phyloP scores from a whole-genome alignment of 345 rosid genomes.

The Eucalyptus regnans region DNA sequence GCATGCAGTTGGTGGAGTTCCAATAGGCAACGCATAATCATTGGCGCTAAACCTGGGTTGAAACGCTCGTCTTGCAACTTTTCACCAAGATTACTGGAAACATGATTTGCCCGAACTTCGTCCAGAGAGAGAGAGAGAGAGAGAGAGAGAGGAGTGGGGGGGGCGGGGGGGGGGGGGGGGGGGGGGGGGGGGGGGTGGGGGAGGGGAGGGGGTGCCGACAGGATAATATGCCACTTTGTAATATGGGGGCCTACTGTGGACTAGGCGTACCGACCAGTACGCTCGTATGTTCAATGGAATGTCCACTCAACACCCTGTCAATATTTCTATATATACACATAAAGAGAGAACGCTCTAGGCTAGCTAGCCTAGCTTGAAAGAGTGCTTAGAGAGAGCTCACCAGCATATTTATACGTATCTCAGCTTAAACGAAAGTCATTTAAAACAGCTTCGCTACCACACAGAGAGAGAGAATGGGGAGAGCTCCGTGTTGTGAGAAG shows the following conservation, averaged over 20 bases:
- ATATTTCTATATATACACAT: neutral
- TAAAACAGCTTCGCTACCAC: neutral
- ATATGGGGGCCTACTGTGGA: neutral
- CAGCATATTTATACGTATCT: neutral
- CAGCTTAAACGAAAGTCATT: neutral
- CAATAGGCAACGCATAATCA: neutral
- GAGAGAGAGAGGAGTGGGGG: neutral
- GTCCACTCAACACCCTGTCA: neutral
- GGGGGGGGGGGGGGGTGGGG: accelerated
- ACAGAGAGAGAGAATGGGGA: neutral
- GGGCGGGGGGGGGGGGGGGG: accelerated
- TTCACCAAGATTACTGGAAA: neutral
- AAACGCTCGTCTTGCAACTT: neutral
- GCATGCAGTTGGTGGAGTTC: neutral
- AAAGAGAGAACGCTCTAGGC: neutral
- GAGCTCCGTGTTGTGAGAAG: neutral
- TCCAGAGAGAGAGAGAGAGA: neutral
- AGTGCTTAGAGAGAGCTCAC: neutral
- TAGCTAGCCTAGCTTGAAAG: neutral
- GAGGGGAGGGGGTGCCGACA: neutral
- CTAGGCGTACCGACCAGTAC: neutral
- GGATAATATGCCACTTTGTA: neutral
- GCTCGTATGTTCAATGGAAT: neutral
- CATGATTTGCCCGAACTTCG: neutral
- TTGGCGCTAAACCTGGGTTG: neutral